These are phyloP conservation scores for Turnera subulata DNA, from an alignment of 345 rosid genomes.

Conservation along the genomic window DNA sequence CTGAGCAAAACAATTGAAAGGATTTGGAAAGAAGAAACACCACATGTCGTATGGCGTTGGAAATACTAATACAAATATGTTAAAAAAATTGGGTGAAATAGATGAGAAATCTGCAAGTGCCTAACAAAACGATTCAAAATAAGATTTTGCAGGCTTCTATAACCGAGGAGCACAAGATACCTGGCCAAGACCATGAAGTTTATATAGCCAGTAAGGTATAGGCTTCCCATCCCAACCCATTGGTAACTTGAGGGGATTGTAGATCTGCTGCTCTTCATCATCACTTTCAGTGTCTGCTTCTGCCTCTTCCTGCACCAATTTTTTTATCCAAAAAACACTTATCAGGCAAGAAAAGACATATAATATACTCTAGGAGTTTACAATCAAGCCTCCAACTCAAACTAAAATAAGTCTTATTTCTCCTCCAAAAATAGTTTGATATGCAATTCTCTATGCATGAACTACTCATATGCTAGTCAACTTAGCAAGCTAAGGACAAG, in stretches of 20 bases:
- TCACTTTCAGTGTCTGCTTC: slow-evolving; percentile 92
- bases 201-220: slow-evolving; percentile 98
- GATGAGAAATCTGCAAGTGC: no score
- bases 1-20: no score
- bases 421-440: no score
- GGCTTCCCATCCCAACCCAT: slow-evolving; percentile 99
- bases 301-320: slow-evolving; percentile 68
- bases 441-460: no score
- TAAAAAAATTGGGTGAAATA: no score
- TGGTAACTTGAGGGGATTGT: slow-evolving; percentile 91
- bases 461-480: background rate
- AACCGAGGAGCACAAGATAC: slow-evolving; percentile 28
- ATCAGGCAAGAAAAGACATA: background rate
- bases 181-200: slow-evolving; percentile 99
- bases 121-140: background rate
- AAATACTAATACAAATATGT: no score
- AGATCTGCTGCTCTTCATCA: slow-evolving; percentile 92
- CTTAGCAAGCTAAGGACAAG: background rate
- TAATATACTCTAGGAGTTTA: background rate
- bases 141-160: background rate
- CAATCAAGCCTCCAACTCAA: background rate
- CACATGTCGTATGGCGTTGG: no score
- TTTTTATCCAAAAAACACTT: slow-evolving; percentile 2
- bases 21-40: no score
- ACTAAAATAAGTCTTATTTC: background rate